Evolutionary conservation across 306 rosid genomes (phyloP).

Genomic region (Rubus idaeus): DNA sequence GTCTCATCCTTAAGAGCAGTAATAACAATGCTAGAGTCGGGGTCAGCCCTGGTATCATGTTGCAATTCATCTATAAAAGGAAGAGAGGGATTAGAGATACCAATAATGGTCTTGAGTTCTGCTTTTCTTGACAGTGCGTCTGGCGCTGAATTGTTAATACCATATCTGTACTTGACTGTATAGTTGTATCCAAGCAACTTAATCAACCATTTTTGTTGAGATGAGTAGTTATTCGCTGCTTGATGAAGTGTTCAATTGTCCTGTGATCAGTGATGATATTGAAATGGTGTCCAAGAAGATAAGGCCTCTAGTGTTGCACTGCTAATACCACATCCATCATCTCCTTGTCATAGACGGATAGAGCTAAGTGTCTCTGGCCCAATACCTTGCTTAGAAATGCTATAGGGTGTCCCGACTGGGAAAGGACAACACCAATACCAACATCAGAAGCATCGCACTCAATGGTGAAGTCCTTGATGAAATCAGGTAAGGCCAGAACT

Average conservation of each 20-base stretch:
- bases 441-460: too few species aligned
- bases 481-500: too few species aligned
- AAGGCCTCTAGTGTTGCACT: background rate
- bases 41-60: background rate
- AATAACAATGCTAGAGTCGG: background rate
- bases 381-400: too few species aligned
- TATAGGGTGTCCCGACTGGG: too few species aligned
- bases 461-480: too few species aligned
- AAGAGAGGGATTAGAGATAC: background rate
- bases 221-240: background rate
- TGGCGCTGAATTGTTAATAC: background rate
- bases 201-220: background rate
- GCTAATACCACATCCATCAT: background rate
- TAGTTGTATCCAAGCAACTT: background rate
- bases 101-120: background rate
- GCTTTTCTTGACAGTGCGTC: background rate
- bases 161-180: background rate
- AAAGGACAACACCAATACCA: too few species aligned
- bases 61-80: background rate
- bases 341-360: background rate
- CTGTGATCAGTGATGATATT: background rate
- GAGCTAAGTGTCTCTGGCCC: too few species aligned
- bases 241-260: background rate
- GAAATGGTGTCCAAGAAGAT: background rate
- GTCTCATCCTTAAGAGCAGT: too few species aligned